Base-by-base conservation (phyloP, 2,329 filamentous ascomycete genomes). In the Knufia fluminis region DNA sequence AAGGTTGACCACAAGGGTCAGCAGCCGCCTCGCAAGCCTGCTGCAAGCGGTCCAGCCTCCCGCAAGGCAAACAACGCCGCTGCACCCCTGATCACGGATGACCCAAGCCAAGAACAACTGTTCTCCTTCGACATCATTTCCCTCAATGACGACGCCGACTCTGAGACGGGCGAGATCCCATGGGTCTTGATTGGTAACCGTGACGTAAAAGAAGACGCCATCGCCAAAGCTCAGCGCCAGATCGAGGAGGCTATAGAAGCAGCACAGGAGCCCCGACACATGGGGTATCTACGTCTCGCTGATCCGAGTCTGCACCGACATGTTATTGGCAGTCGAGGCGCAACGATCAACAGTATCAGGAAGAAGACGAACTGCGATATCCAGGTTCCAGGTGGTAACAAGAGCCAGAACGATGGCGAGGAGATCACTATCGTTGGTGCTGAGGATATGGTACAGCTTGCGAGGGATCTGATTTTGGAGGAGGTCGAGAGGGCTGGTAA, bases 291-390 rank as follows among this genome's bases (percentile, higher is more conserved):
- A 31, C 83, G 92, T 56, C 77, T 98, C 33, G 86, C 91, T 0
- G 91, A 98, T 64, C 87, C 92, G 9, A 81, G 79, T 59, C 88
- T 87, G 41, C 95, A 96, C 74, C 81, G 91, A 54, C 85, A 85
- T 56, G 86, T 98, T 43, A 89, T 98, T 59, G 92, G 92, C 3
- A 82, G 84, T 56, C 86, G 85, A 52, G 92, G 92, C 52, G 85
- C 80, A 66, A 91, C 91, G 68, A 94, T 98, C 66, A 96, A 96
- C 69, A 73, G 80, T 36, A 96, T 98, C 64, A 82, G 92, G 59
- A 88, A 87, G 71, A 82, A 92, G 73, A 96, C 89, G 46, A 86
- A 86, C 49, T 96, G 90, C 69, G 89, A 85, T 70, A 94, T 98
- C 64, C 89, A 90, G 57, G 91, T 98, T 35, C 92, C 92, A 19